Base-by-base conservation (phyloP, 257 asterid genomes). In the Fraxinus cuspidata region DNA sequence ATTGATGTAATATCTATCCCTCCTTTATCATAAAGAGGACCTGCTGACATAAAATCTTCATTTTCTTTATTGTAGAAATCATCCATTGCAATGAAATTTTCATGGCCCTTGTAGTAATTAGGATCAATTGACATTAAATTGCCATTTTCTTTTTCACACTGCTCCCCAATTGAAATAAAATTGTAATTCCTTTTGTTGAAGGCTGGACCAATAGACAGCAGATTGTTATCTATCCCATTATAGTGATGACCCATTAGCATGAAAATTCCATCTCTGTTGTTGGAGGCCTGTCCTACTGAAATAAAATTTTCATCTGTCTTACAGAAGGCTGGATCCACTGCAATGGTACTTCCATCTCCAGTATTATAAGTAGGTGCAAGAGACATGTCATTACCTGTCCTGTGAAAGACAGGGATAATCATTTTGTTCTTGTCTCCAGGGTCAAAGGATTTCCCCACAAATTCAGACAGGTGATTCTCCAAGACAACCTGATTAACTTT, bases 281-380 rank as follows among this genome's bases (percentile, higher is more conserved):
- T 53, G 68, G 84, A 84, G 65, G 89, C 66, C 19, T 79, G 86
- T 72, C 83, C 91, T 81, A 60, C 85, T 32, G 90, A 84, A 63
- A 70, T 77, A 67, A 85, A 68, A 42, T 74, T 83, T 73, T 69
- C 84, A 29, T 78, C 80, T 7, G 73, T 32, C 82, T 66, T 81
- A 76, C 78, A 38, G 71, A 74, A 81, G 60, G 78, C 71, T 68
- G 88, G 81, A 56, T 74, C 79, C 56, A 58, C 60, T 18, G 88
- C 70, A 64, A 77, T 70, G 71, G 81, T 31, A 80, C 74, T 64
- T 80, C 70, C 85, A 47, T 70, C 73, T n/a, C 67, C 83, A 77
- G 77, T 51, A 44, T 47, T 73, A 56, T 83, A 88, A 72, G 81
- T 71, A 28, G 74, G 82, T 21, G 85, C 88, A 74, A 81, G 72